These are phyloP conservation scores for Penicillium aurantiogriseum DNA, from an alignment of 2,329 filamentous ascomycete genomes.

Conservation along the genomic window DNA sequence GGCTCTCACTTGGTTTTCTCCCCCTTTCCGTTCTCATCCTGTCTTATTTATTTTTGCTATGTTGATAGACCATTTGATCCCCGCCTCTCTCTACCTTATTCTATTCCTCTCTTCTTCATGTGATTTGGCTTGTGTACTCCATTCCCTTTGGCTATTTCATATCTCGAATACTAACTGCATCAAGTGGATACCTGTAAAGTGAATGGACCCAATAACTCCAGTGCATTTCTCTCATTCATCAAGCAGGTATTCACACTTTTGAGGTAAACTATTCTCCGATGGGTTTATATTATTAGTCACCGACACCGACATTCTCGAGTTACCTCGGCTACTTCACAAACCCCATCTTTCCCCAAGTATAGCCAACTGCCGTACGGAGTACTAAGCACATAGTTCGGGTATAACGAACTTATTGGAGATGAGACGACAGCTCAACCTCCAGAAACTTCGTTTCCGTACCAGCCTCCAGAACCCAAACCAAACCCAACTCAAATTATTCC, in stretches of 20 bases:
- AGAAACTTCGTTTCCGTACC: background rate
- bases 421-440: background rate
- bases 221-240: background rate
- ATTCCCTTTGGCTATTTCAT: slow-evolving; percentile 18
- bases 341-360: slow-evolving; percentile 6
- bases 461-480: background rate
- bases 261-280: background rate
- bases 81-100: slow-evolving; percentile 12
- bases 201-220: background rate
- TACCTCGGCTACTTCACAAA: slow-evolving; percentile 12
- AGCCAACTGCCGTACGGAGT: background rate
- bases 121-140: slow-evolving; percentile 13
- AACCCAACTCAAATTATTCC: background rate
- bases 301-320: background rate
- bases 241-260: background rate
- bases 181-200: background rate
- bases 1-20: background rate
- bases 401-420: slow-evolving; percentile 2
- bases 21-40: slow-evolving; percentile 21
- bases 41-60: slow-evolving; percentile 23
- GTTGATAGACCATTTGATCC: slow-evolving; percentile 23
- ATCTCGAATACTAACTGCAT: background rate
- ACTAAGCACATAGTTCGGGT: background rate
- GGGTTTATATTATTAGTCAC: slow-evolving; percentile 8
- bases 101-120: slow-evolving; percentile 7